Base-by-base conservation (phyloP, 2,329 filamentous ascomycete genomes). In the Sarocladiaceae sp. region DNA sequence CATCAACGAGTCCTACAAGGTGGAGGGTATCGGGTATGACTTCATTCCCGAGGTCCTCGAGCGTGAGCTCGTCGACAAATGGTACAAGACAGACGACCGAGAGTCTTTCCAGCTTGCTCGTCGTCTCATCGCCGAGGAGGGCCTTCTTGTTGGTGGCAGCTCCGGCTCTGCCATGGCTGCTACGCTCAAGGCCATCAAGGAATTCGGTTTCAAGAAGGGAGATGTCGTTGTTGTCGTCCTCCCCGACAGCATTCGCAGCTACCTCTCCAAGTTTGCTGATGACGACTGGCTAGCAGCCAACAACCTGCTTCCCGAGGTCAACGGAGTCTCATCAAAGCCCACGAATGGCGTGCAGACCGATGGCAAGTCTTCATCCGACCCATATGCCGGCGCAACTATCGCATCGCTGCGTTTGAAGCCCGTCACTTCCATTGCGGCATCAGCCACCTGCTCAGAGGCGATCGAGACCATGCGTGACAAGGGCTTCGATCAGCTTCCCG, bases 201-300 rank as follows among this genome's bases (percentile, higher is more conserved):
- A 95, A 39, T 70, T 85, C 44, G 72, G 76, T n/a, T 76, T 95
- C 51, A 78, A 79, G 50, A 85, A 90, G 61, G 85, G 85, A 46
- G 90, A 98, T 58, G 80, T 89, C 1, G 80, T 97, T 0, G 93
- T 98, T 21, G 89, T 96, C 21, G 72, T 98, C 44, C 73, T 96
- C 15, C 94, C 93, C 1, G 93, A 98, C 65, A 95, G 89, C 69
- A 97, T 98, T 61, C 80, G 93, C 58, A 96, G 88, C 67, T 98
- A 98, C 65, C 80, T 98, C 20, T 91, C 85, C 70, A 98, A 98
- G 78, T 98, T 98, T 62, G 89, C 89, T 53, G 93, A 98, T 62
- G 94, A 98, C 61, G 93, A 97, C 71, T 98, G 93, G 94, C 82
- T 98, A 45, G 90, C 89, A 11, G 93, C 93, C 51, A 98, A 98